Conservation (phyloP, 73 alveolate species). For the Paramecium sexaurelia region DNA sequence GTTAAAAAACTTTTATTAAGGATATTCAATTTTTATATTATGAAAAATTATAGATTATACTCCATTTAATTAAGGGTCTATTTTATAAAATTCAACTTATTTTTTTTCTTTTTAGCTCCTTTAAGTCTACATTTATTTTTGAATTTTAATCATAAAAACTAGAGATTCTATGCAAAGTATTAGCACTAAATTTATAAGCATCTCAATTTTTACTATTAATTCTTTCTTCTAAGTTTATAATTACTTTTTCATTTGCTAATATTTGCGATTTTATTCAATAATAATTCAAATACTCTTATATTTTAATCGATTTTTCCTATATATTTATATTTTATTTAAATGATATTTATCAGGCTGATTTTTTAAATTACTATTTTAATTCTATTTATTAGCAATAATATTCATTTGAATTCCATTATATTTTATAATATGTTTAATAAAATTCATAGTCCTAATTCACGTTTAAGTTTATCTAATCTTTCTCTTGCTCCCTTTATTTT, state of each 20-base stretch:
- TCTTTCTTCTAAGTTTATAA: background rate
- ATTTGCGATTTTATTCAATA: background rate
- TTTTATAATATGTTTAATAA: background rate
- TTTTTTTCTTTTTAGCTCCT: background rate
- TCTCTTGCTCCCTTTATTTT: background rate
- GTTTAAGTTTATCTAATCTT: background rate
- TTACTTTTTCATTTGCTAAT: background rate
- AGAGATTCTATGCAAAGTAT: constrained; percentile 5
- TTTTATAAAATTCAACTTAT: constrained; percentile 1
- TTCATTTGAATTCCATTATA: background rate
- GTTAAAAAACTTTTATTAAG: too few relatives aligned
- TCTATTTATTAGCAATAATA: background rate
- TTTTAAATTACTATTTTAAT: background rate
- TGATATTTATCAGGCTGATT: background rate
- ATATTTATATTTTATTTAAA: background rate
- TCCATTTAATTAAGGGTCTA: too few relatives aligned
- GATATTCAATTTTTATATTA: background rate
- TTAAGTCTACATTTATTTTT: background rate
- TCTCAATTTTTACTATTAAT: background rate
- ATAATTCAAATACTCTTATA: background rate
- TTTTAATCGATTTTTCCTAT: background rate
- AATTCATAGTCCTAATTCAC: constrained; percentile 5
- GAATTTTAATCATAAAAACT: constrained; percentile 37
- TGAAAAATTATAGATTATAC: background rate
- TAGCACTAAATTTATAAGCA: background rate